These are phyloP conservation scores for Colletotrichum phormii DNA, from an alignment of 2,329 filamentous ascomycete genomes.

Conservation along the genomic window DNA sequence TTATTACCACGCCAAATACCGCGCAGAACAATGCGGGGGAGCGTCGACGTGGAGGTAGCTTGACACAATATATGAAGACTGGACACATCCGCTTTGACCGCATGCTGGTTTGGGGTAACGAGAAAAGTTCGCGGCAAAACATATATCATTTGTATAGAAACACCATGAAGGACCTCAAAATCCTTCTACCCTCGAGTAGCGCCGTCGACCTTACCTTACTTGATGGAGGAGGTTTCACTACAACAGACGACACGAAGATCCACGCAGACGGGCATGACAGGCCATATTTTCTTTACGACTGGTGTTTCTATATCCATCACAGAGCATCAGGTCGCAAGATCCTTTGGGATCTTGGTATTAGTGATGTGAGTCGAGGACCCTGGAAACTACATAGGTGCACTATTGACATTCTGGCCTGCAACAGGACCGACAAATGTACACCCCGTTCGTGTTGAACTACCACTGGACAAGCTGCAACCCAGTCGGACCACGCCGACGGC, in stretches of 20 bases:
- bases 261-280: background rate
- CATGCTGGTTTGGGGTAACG: background rate
- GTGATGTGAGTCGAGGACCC: background rate
- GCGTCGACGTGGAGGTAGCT: background rate
- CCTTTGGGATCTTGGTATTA: background rate
- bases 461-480: background rate
- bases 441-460: background rate
- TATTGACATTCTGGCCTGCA: background rate
- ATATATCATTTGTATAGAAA: background rate
- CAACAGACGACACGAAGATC: slow-evolving; percentile 8
- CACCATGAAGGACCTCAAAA: background rate
- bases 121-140: background rate
- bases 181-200: background rate
- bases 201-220: background rate
- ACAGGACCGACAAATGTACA: background rate
- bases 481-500: background rate
- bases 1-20: background rate
- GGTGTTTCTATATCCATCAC: background rate
- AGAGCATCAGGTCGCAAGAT: background rate
- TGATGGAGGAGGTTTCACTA: slow-evolving; percentile 2
- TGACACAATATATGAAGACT: background rate
- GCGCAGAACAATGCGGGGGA: background rate
- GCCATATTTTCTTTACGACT: background rate
- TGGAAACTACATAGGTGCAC: background rate
- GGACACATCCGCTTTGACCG: background rate